Percentiles rank a stretch among this genome's conserved stretches.
Evolutionary conservation across 106 monocot species (phyloP).

Genomic region (Acorus calamus): DNA sequence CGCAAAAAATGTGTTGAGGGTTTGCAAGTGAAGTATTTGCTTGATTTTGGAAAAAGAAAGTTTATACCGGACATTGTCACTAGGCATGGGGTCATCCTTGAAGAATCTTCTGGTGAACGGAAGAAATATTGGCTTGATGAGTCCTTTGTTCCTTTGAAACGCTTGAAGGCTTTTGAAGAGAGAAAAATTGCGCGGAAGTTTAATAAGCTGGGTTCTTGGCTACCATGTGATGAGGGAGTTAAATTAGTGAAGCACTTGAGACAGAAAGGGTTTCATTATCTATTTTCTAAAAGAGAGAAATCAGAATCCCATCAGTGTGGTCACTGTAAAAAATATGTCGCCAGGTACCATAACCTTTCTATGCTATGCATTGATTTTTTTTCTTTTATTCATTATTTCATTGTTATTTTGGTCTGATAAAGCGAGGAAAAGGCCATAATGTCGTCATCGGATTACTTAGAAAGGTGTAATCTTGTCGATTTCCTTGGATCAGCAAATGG

Average conservation of each 20-base stretch:
- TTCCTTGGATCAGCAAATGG: too few species aligned
- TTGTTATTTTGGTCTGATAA: too few species aligned
- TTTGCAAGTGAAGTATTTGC: constrained; percentile 58
- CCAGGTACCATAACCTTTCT: constrained; percentile 45
- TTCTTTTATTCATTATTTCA: neutral
- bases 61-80: constrained; percentile 58
- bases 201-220: constrained; percentile 32
- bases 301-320: constrained; percentile 40
- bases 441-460: too few species aligned
- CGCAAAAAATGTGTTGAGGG: constrained; percentile 57
- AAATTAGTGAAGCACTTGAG: constrained; percentile 27
- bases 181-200: constrained; percentile 43
- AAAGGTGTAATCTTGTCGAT: too few species aligned
- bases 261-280: constrained; percentile 37
- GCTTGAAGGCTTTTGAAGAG: constrained; percentile 72
- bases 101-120: constrained; percentile 55
- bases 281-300: constrained; percentile 37
- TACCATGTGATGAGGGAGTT: constrained; percentile 17
- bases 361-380: neutral
- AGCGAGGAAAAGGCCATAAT: too few species aligned
- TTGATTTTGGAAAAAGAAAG: constrained; percentile 88
- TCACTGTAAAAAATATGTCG: constrained; percentile 58
- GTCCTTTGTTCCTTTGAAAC: constrained; percentile 57
- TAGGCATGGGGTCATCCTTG: constrained; percentile 59
- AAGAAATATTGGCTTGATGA: constrained; percentile 87